Conservation (phyloP, 2,329 filamentous ascomycete species). For the Dendryphion nanum region DNA sequence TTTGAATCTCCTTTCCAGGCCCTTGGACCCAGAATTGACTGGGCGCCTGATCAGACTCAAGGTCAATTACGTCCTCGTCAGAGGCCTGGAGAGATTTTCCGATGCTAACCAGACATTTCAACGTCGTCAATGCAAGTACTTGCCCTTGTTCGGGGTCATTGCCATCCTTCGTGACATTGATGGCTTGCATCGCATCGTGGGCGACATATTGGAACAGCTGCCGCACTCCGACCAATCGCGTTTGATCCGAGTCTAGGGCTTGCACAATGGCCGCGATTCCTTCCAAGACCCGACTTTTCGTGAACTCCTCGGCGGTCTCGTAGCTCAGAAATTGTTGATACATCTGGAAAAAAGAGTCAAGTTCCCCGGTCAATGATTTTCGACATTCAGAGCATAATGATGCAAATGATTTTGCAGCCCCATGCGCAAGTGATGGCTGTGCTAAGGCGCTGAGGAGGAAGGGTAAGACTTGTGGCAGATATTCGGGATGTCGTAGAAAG, state of each 20-base stretch:
- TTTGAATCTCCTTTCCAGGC: conserved; percentile 51
- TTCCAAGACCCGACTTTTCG: conserved; percentile 71
- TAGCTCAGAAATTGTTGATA: conserved; percentile 64
- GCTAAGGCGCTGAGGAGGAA: conserved; percentile 71
- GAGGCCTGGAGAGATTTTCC: conserved; percentile 71
- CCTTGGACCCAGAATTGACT: conserved; percentile 51
- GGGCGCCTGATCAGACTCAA: conserved; percentile 53
- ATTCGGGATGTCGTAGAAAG: conserved; percentile 67
- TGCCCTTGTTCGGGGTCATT: conserved; percentile 43
- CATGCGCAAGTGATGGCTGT: conserved; percentile 60
- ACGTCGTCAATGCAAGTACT: conserved; percentile 49
- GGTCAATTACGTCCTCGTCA: conserved; percentile 64
- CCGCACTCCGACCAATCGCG: conserved; percentile 55
- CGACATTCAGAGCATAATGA: conserved; percentile 75
- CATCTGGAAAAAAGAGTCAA: conserved; percentile 67
- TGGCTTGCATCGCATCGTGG: conserved; percentile 53
- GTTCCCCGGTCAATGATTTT: conserved; percentile 64
- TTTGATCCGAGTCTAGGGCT: conserved; percentile 60
- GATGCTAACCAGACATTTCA: conserved; percentile 68
- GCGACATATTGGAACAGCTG: conserved; percentile 63
- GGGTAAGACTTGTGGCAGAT: conserved; percentile 68
- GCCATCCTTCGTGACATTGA: conserved; percentile 29
- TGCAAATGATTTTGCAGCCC: conserved; percentile 72
- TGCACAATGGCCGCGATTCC: conserved; percentile 76
- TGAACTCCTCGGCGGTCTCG: conserved; percentile 63